A percentile compares a stretch with the other conserved stretches of the same genome.
phyloP scores from a whole-genome alignment of 2,329 filamentous ascomycete species.

The Microcyclospora tardicrescens region DNA sequence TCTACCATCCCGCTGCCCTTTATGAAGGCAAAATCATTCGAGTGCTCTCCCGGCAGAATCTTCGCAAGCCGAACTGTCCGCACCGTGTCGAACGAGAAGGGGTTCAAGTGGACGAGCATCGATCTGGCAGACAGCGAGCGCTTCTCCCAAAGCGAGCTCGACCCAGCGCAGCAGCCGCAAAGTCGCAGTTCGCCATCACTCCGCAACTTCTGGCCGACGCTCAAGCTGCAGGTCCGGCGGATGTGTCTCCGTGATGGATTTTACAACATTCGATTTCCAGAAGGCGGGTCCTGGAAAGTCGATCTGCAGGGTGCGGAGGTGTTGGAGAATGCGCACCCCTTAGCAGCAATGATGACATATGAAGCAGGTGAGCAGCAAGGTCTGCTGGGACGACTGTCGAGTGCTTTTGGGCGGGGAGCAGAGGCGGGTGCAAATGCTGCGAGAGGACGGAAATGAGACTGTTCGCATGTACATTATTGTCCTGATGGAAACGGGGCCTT shows the following conservation, averaged over 20 bases:
- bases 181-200: too few species aligned
- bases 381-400: conserved; percentile 13
- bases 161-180: too few species aligned
- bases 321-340: conserved; percentile 9
- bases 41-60: conserved; percentile 2
- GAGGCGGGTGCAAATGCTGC: conserved; percentile 1
- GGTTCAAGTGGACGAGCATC: too few species aligned
- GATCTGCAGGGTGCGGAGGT: conserved; percentile 16
- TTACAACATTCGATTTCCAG: conserved; percentile 11
- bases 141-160: too few species aligned
- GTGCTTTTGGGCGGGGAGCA: neutral
- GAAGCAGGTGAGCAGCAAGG: conserved; percentile 24
- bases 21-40: conserved; percentile 7
- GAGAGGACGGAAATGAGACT: too few species aligned
- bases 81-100: neutral
- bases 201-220: too few species aligned
- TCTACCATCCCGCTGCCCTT: conserved; percentile 11
- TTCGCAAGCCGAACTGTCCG: conserved; percentile 7
- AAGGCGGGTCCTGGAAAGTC: conserved; percentile 14
- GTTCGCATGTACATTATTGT: too few species aligned
- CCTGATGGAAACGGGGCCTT: too few species aligned
- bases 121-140: too few species aligned
- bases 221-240: conserved; percentile 7
- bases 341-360: too few species aligned
- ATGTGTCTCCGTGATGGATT: conserved; percentile 19